Evolutionary conservation across 2,329 filamentous ascomycete genomes (phyloP).

Genomic region (Pseudocercospora musae): DNA sequence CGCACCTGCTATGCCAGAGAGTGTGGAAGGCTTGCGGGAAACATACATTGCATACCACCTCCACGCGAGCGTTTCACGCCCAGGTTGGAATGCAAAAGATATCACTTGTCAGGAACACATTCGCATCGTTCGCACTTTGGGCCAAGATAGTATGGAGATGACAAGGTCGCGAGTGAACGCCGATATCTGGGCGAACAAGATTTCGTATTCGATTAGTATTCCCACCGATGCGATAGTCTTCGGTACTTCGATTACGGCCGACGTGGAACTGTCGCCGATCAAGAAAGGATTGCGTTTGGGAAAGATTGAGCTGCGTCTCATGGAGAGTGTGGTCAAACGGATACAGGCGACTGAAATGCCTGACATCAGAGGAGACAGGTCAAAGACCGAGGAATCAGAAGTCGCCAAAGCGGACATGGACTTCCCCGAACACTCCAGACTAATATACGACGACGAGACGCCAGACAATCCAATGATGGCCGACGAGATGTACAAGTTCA

Average conservation of each 20-base stretch:
- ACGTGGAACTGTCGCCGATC: slow-evolving; percentile 83
- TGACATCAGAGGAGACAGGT: slow-evolving; percentile 32
- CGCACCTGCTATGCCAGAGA: slow-evolving; percentile 63
- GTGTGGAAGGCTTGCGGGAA: slow-evolving; percentile 82
- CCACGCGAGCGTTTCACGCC: slow-evolving; percentile 79
- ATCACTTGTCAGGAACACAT: slow-evolving; percentile 69
- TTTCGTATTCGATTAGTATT: slow-evolving; percentile 90
- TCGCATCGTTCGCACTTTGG: slow-evolving; percentile 48
- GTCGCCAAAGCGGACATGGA: slow-evolving; percentile 41
- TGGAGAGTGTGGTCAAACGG: slow-evolving; percentile 65
- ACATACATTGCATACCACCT: slow-evolving; percentile 87
- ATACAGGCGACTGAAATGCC: slow-evolving; percentile 36
- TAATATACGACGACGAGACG: slow-evolving; percentile 39
- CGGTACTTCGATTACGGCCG: slow-evolving; percentile 77
- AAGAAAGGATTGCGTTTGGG: slow-evolving; percentile 84
- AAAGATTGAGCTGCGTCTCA: slow-evolving; percentile 73
- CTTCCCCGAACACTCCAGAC: slow-evolving; percentile 36
- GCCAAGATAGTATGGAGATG: slow-evolving; percentile 67
- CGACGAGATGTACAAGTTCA: slow-evolving; percentile 60
- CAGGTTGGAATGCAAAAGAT: slow-evolving; percentile 82
- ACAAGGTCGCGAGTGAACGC: slow-evolving; percentile 60
- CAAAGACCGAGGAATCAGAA: slow-evolving; percentile 37
- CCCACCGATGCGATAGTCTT: slow-evolving; percentile 94
- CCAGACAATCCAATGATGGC: slow-evolving; percentile 38
- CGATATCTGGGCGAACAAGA: slow-evolving; percentile 96